Percentiles rank a stretch among this genome's conserved stretches.
Conservation (phyloP, 2,329 filamentous ascomycete genomes). For the Huntiella omanensis region DNA sequence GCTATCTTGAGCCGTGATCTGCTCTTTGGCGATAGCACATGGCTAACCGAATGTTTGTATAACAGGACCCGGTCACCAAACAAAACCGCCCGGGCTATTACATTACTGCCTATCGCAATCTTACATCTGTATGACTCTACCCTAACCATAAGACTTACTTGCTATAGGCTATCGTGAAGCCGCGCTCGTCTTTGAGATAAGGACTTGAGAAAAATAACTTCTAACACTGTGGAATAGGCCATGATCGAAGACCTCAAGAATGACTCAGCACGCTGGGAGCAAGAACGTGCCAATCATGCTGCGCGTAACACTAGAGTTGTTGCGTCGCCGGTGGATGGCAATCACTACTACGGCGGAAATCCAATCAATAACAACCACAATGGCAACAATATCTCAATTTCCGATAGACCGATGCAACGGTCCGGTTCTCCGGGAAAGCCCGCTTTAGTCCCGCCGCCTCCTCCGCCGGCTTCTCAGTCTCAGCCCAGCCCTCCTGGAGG, state of each 20-base stretch:
- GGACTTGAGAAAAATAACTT: not conserved
- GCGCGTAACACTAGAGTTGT: constrained; percentile 6
- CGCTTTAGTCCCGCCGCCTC: constrained; percentile 6
- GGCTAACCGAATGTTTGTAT: constrained; percentile 2
- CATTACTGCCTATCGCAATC: constrained; percentile 60
- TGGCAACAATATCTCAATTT: not conserved
- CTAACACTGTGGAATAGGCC: constrained; percentile 23
- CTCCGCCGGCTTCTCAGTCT: constrained; percentile 1
- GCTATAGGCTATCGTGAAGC: too few species aligned
- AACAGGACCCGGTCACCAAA: constrained; percentile 33
- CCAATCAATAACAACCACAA: not conserved
- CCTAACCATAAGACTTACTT: not conserved
- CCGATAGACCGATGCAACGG: not conserved
- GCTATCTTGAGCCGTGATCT: not conserved
- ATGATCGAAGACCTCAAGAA: constrained; percentile 46
- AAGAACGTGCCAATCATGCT: constrained; percentile 24
- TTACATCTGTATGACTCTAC: constrained; percentile 48
- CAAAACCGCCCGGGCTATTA: constrained; percentile 53
- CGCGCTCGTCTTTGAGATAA: too few species aligned
- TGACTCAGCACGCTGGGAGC: constrained; percentile 43
- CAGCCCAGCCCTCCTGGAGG: not conserved
- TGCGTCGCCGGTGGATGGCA: constrained; percentile 4
- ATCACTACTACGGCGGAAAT: constrained; percentile 4
- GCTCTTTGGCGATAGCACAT: not conserved
- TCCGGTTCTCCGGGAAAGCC: constrained; percentile 6